phyloP scores from a whole-genome alignment of 179 eudicot genomes.

The Actinidia chinensis region DNA sequence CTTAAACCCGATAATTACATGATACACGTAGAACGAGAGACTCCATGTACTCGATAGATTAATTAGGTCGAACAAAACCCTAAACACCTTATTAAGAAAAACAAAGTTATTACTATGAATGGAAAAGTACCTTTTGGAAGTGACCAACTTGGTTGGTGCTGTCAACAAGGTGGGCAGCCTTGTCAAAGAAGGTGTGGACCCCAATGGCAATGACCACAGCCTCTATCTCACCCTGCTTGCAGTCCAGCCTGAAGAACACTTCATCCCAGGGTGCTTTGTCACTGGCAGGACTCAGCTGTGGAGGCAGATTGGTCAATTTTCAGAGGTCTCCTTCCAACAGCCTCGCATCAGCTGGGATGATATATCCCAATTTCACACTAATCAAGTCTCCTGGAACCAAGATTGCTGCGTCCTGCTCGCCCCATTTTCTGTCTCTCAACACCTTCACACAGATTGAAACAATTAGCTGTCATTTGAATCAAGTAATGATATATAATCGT shows the following conservation, averaged over 20 bases:
- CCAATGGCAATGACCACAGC: constrained; percentile 91
- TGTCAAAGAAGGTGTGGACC: constrained; percentile 86
- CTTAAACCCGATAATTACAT: no score
- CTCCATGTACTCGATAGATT: no score
- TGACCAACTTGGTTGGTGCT: constrained; percentile 81
- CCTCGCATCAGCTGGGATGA: constrained; percentile 92
- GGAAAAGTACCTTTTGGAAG: constrained; percentile 63
- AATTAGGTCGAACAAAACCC: no score
- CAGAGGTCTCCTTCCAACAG: constrained; percentile 77
- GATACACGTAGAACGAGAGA: no score
- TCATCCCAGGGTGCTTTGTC: constrained; percentile 59
- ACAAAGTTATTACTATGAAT: background rate
- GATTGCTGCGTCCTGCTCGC: constrained; percentile 74
- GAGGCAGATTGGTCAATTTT: constrained; percentile 93
- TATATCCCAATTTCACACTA: constrained; percentile 81
- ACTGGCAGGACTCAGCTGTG: constrained; percentile 85
- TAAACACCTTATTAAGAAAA: no score
- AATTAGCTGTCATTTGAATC: no score
- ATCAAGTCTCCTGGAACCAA: constrained; percentile 86
- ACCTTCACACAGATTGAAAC: constrained; percentile 33
- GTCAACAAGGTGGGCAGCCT: constrained; percentile 92
- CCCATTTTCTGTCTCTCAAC: constrained; percentile 84
- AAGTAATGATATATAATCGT: no score
- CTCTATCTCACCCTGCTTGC: constrained; percentile 92
- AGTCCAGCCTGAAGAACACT: constrained; percentile 81